phyloP scores from a whole-genome alignment of 768 basidiomycete species.

The Kwoniella botswanensis region DNA sequence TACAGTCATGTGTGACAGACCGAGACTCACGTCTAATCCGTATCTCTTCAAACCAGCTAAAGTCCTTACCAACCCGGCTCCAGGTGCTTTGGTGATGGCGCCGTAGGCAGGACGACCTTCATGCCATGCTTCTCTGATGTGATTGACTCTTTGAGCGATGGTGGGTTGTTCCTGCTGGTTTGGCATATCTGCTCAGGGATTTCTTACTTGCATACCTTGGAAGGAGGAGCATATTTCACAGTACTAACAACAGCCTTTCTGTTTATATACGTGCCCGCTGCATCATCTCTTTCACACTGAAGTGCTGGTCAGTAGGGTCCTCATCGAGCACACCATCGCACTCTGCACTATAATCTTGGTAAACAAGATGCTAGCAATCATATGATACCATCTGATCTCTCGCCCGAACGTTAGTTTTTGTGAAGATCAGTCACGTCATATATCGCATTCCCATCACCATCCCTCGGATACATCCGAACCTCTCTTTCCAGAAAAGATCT shows the following conservation, averaged over 20 bases:
- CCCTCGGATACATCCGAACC: neutral
- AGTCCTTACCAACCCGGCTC: slow-evolving; percentile 10
- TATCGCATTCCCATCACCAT: too few relatives aligned
- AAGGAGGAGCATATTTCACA: too few relatives aligned
- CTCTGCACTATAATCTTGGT: neutral
- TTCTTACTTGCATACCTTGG: neutral
- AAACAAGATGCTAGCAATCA: neutral
- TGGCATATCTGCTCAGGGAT: neutral
- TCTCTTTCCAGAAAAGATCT: neutral
- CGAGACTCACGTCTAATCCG: slow-evolving; percentile 24
- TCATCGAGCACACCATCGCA: neutral
- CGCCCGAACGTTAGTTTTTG: too few relatives aligned
- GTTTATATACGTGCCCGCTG: neutral
- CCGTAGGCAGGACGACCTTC: slow-evolving; percentile 27
- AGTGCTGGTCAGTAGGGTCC: neutral
- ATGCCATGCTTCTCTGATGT: slow-evolving; percentile 20
- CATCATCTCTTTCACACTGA: neutral
- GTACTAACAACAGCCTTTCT: neutral
- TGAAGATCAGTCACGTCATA: too few relatives aligned
- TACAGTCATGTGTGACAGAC: neutral
- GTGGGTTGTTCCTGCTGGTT: neutral
- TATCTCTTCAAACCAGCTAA: slow-evolving; percentile 21
- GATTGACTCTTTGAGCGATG: slow-evolving; percentile 20
- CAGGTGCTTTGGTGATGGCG: slow-evolving; percentile 26
- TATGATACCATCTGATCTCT: neutral